Base-by-base conservation (phyloP, 1,139 yeast genomes). In the Oligophagozyma castellii region DNA sequence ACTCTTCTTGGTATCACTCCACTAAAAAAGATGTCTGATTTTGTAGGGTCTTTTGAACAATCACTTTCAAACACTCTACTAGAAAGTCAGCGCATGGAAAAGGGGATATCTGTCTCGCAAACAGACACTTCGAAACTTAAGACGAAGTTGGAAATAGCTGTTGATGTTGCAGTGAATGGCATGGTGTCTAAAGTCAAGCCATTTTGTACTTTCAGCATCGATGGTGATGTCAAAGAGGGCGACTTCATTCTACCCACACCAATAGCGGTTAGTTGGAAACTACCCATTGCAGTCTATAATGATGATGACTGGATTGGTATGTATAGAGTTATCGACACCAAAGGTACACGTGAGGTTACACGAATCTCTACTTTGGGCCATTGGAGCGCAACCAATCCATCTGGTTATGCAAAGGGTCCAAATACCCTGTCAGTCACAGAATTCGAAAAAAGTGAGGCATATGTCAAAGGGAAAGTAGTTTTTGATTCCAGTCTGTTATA, bases 261-360 rank as follows among this genome's bases (percentile, higher is more conserved):
- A 3, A 64, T 81, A 19, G 51, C 51, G 13, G 65, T 78, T 7
- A 47, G 55, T 15, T 79, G 81, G 76, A 53, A 55, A 19, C 59
- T 76, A 0, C 81, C 81, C 6, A 51, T 51, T 5, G 50, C 51
- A 12, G 24, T 43, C 12, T 63, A 59, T 30, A 42, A 58, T 16
- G 39, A 44, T 4, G 63, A 61, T 28, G 92, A 79, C 48, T 80
- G 94, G 94, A 67, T 80, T 39, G 93, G 92, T 1, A 56, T 80
- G 27, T 81, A 80, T 55, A 70, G 69, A 33, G 65, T 77, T 12
- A 60, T 70, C 14, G 79, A 71, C 38, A 72, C 81, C 13, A 65
- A 74, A 5, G 61, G 62, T 25, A 70, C 79, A 6, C 61, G 73
- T 30, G 65, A 65, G 24, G 66, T 63, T 29, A 79, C 93, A 0